phyloP scores from a whole-genome alignment of 2,329 filamentous ascomycete genomes.

The Emmonsiellopsis sp. region DNA sequence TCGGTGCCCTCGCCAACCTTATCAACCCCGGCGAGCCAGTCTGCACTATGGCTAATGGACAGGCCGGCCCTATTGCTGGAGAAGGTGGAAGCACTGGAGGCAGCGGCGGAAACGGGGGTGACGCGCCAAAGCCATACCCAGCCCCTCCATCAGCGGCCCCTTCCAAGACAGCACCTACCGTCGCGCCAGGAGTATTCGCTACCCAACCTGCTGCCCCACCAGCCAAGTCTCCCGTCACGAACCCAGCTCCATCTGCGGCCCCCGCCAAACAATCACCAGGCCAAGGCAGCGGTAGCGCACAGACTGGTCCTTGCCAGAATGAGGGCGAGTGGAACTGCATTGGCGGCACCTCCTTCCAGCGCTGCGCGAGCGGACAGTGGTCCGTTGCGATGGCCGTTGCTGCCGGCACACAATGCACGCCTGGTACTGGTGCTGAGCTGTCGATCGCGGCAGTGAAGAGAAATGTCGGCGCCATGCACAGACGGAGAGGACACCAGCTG shows the following conservation, averaged over 20 bases:
- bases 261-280: slow-evolving; percentile 2
- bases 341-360: slow-evolving; percentile 49
- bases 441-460: slow-evolving; percentile 18
- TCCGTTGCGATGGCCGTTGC: slow-evolving; percentile 42
- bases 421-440: slow-evolving; percentile 25
- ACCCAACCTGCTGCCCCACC: slow-evolving; percentile 9
- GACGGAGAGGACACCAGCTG: slow-evolving; percentile 18
- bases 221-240: slow-evolving; percentile 15
- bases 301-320: slow-evolving; percentile 30
- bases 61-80: slow-evolving; percentile 23
- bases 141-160: background rate
- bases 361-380: slow-evolving; percentile 54
- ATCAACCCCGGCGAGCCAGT: slow-evolving; percentile 19
- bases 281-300: slow-evolving; percentile 5
- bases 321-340: slow-evolving; percentile 55
- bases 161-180: background rate
- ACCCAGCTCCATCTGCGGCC: slow-evolving; percentile 4
- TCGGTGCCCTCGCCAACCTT: slow-evolving; percentile 34
- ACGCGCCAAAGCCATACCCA: background rate
- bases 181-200: background rate
- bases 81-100: slow-evolving; percentile 21
- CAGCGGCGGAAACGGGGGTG: slow-evolving; percentile 4
- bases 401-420: slow-evolving; percentile 44
- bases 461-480: slow-evolving; percentile 19
- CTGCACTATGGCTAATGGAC: slow-evolving; percentile 19